A percentile compares a stretch with the other conserved stretches of the same genome.
Evolutionary conservation across 164 flowering plant species (phyloP).

Genomic region (Tetracentron sinense): DNA sequence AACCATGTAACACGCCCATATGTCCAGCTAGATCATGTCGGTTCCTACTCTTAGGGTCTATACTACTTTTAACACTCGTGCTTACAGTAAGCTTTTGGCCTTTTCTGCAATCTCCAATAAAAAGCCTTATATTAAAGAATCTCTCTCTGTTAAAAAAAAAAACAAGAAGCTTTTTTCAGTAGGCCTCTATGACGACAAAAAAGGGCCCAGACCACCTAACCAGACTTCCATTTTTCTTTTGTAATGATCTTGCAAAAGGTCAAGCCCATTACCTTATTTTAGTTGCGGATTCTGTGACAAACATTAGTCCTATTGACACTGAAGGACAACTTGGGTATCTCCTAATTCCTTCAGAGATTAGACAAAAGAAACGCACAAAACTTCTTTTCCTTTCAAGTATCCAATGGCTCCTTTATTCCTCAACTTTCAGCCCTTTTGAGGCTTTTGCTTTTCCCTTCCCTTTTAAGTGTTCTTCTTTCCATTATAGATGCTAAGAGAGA

Average conservation of each 20-base stretch:
- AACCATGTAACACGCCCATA: slow-evolving; percentile 17
- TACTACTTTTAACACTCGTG: slow-evolving; percentile 4
- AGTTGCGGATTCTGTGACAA: slow-evolving; percentile 66
- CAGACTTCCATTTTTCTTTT: slow-evolving; percentile 26
- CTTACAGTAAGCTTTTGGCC: slow-evolving; percentile 11
- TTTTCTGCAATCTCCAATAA: slow-evolving; percentile 23
- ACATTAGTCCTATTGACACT: slow-evolving; percentile 36
- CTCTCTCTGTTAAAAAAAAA: slow-evolving; percentile 7
- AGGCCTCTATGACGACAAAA: slow-evolving; percentile 34
- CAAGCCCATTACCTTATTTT: slow-evolving; percentile 25
- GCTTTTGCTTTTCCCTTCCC: not conserved
- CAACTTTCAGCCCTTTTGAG: slow-evolving; percentile 65
- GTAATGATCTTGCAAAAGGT: slow-evolving; percentile 48
- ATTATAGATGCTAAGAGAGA: not conserved
- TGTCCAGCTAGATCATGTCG: not conserved
- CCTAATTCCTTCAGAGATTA: slow-evolving; percentile 16
- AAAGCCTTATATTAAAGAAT: slow-evolving; percentile 3
- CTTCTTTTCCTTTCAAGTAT: slow-evolving; percentile 46
- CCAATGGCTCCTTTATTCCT: slow-evolving; percentile 55
- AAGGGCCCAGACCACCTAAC: slow-evolving; percentile 25
- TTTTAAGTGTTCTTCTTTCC: not conserved
- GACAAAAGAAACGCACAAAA: slow-evolving; percentile 46
- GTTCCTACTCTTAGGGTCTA: not conserved
- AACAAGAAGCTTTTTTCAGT: slow-evolving; percentile 33
- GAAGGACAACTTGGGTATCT: slow-evolving; percentile 55